Percentiles rank a stretch among this genome's conserved stretches.
These are phyloP conservation scores for Daedaleopsis nitida DNA, from an alignment of 768 basidiomycete species.

Conservation along the genomic window DNA sequence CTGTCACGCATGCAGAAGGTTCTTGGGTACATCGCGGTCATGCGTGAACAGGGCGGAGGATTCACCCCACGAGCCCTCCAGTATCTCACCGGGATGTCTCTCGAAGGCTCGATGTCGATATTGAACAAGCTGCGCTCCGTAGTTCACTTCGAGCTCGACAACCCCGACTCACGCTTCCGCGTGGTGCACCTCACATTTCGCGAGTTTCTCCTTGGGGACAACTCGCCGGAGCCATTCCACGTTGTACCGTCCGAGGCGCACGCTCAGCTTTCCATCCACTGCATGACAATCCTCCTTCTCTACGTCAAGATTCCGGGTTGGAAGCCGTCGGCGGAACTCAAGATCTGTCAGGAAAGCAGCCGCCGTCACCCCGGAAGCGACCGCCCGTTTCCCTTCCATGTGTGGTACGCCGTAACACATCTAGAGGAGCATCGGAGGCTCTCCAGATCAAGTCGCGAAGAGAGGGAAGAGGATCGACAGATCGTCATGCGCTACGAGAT, in stretches of 20 bases:
- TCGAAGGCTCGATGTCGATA: neutral
- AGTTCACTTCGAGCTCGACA: neutral
- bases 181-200: conserved; percentile 2
- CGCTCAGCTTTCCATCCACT: neutral
- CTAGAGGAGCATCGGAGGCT: neutral
- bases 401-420: neutral
- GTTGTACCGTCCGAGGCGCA: neutral
- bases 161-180: neutral
- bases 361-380: neutral
- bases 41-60: neutral
- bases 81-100: neutral
- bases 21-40: neutral
- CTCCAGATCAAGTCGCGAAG: neutral
- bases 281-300: neutral
- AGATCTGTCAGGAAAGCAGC: neutral
- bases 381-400: neutral
- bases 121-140: conserved; percentile 2
- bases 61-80: neutral
- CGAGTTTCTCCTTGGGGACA: neutral
- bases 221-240: neutral
- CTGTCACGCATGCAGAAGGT: neutral
- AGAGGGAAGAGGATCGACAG: neutral
- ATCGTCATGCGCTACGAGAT: neutral
- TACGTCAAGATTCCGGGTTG: neutral
- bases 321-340: neutral